Evolutionary conservation across 75 land plant species (phyloP).

Genomic region (Pseudotsuga menziesii): DNA sequence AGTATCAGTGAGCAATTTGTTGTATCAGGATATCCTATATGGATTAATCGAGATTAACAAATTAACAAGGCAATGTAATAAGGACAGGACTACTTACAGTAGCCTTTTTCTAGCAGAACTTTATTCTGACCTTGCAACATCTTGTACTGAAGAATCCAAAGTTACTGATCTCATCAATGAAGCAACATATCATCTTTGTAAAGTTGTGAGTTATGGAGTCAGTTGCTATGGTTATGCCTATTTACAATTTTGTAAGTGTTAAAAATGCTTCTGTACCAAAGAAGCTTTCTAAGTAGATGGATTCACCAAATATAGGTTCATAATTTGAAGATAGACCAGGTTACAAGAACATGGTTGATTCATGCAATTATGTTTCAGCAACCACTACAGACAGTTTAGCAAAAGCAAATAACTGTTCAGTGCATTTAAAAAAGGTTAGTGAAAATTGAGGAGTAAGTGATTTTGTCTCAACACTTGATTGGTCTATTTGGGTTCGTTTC

Average conservation of each 20-base stretch:
- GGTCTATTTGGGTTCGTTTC: slow-evolving; percentile 81
- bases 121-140: slow-evolving; percentile 59
- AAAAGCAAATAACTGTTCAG: not conserved
- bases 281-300: not conserved
- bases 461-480: slow-evolving; percentile 17
- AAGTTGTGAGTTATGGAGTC: slow-evolving; percentile 69
- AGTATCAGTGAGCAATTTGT: slow-evolving; percentile 33
- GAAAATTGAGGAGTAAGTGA: not conserved
- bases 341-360: not conserved
- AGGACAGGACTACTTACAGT: slow-evolving; percentile 61
- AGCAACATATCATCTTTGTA: slow-evolving; percentile 82
- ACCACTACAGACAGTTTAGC: not conserved
- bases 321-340: not conserved
- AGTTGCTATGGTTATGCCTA: slow-evolving; percentile 40
- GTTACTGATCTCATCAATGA: slow-evolving; percentile 46
- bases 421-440: not conserved
- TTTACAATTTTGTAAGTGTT: slow-evolving; percentile 2
- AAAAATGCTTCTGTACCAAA: not conserved
- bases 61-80: slow-evolving; percentile 51
- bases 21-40: slow-evolving; percentile 30
- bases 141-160: slow-evolving; percentile 24
- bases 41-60: slow-evolving; percentile 78
- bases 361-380: slow-evolving; percentile 1
- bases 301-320: not conserved
- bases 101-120: slow-evolving; percentile 88